A percentile compares a stretch with the other conserved stretches of the same genome.
These are phyloP conservation scores for Moniliophthora roreri DNA, from an alignment of 1,284 basidiomycete species.

Conservation along the genomic window DNA sequence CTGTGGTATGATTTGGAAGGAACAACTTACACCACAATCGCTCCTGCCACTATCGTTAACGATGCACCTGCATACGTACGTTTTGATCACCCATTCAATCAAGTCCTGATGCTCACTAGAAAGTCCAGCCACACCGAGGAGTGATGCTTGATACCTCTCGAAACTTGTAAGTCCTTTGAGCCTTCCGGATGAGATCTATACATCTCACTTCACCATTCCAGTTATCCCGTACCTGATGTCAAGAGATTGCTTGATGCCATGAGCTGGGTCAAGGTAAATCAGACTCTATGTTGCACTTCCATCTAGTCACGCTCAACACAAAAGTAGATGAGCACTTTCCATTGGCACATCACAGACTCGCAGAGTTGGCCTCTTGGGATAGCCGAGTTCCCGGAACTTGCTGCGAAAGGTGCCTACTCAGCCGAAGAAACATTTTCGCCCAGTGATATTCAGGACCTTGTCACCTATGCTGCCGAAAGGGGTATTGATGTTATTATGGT, in stretches of 20 bases:
- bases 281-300: not conserved
- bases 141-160: slow-evolving; percentile 75
- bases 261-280: slow-evolving; percentile 77
- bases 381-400: slow-evolving; percentile 60
- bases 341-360: slow-evolving; percentile 80
- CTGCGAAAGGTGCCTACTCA: slow-evolving; percentile 70
- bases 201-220: not conserved
- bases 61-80: slow-evolving; percentile 69
- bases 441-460: slow-evolving; percentile 60
- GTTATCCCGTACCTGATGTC: not conserved
- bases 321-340: slow-evolving; percentile 64
- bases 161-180: slow-evolving; percentile 35
- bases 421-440: slow-evolving; percentile 55
- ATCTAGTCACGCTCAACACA: not conserved
- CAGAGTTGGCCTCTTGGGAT: slow-evolving; percentile 77
- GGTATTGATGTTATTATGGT: slow-evolving; percentile 23
- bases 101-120: not conserved
- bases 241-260: slow-evolving; percentile 45
- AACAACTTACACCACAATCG: slow-evolving; percentile 55
- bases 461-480: slow-evolving; percentile 72
- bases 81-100: slow-evolving; percentile 7
- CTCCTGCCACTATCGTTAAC: slow-evolving; percentile 52
- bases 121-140: slow-evolving; percentile 74
- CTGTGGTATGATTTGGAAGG: slow-evolving; percentile 62
- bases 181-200: not conserved